phyloP scores from a whole-genome alignment of 2,329 filamentous ascomycete species.

The Microthyrium microscopicum region DNA sequence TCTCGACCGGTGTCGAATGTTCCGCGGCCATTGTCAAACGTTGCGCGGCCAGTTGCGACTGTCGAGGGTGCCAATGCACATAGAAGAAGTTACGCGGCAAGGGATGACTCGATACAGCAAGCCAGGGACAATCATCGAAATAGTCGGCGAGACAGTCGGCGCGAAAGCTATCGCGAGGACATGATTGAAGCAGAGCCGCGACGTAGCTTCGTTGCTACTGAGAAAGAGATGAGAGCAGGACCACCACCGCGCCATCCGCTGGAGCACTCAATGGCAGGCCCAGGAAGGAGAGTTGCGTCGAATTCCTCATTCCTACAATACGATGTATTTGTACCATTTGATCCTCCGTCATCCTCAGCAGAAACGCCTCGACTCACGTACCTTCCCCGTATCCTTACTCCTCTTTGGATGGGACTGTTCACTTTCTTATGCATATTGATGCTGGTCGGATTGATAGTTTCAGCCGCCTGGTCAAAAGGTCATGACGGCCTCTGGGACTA shows the following conservation, averaged over 20 bases:
- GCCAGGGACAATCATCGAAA: background rate
- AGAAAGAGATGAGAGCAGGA: constrained; percentile 8
- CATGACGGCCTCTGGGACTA: constrained; percentile 54
- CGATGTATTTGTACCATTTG: constrained; percentile 17
- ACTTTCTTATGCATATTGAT: constrained; percentile 50
- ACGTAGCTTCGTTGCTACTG: too few species aligned
- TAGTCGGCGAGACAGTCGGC: background rate
- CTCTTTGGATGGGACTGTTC: constrained; percentile 43
- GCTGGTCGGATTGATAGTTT: constrained; percentile 55
- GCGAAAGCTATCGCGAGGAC: background rate
- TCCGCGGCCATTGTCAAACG: too few species aligned
- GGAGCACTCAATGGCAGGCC: background rate
- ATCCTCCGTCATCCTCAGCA: constrained; percentile 13
- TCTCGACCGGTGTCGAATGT: constrained; percentile 21
- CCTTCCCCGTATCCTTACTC: constrained; percentile 54
- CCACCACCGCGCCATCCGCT: constrained; percentile 5
- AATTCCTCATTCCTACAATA: background rate
- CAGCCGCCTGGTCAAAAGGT: constrained; percentile 48
- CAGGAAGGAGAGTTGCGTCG: too few species aligned
- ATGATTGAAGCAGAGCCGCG: background rate
- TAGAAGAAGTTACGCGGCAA: background rate
- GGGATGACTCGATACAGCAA: constrained; percentile 3
- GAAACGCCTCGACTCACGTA: constrained; percentile 38
- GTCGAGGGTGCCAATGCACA: background rate
- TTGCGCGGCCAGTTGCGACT: too few species aligned